phyloP scores from a whole-genome alignment of 352 stramenopile species.

The Pythium guiyangense region DNA sequence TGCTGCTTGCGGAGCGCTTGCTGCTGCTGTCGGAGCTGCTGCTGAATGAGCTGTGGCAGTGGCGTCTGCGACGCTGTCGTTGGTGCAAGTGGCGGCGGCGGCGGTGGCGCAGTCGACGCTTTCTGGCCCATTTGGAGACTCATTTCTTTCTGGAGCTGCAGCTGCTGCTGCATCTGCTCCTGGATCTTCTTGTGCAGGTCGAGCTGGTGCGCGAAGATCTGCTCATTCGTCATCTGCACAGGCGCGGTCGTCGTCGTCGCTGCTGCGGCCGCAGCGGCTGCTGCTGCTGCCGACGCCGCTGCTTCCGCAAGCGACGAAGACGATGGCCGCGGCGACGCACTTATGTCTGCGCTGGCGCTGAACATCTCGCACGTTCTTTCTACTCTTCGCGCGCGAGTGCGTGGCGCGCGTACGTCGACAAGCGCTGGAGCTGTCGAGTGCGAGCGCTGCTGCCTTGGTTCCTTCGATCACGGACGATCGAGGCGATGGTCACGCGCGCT shows the following conservation, averaged over 20 bases:
- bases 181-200: slow-evolving; percentile 83
- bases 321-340: slow-evolving; percentile 2
- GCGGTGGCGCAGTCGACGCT: slow-evolving; percentile 3
- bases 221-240: slow-evolving; percentile 62
- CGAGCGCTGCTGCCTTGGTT: no score
- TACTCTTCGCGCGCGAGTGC: neutral
- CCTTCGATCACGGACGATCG: no score
- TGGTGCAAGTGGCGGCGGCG: neutral
- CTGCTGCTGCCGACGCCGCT: neutral
- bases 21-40: slow-evolving; percentile 11
- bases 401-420: no score
- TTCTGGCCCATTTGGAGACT: slow-evolving; percentile 56
- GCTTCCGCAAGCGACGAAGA: slow-evolving; percentile 4
- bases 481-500: no score
- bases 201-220: slow-evolving; percentile 76
- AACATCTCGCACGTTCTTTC: slow-evolving; percentile 11
- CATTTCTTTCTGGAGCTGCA: slow-evolving; percentile 86
- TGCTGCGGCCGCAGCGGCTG: neutral
- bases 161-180: slow-evolving; percentile 84
- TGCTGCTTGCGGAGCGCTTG: slow-evolving; percentile 3
- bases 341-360: slow-evolving; percentile 1
- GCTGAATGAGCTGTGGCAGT: slow-evolving; percentile 2
- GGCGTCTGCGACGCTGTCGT: neutral
- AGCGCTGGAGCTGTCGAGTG: no score
- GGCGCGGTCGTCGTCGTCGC: slow-evolving; percentile 1